Base-by-base conservation (phyloP, 2,329 filamentous ascomycete genomes). In the Trichoderma polysporum region DNA sequence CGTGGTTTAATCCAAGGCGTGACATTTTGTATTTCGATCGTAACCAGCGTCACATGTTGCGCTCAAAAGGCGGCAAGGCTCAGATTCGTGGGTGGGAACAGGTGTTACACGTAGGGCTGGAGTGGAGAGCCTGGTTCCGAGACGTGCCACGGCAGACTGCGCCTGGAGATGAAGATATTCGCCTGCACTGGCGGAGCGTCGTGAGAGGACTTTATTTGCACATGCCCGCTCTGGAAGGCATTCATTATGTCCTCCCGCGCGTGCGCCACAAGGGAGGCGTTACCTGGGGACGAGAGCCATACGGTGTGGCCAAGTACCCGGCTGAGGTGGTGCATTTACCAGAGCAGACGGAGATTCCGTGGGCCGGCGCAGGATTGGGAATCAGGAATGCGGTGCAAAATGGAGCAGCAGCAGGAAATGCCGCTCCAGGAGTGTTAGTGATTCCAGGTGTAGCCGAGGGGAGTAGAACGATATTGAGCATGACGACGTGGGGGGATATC, bases 21-120 rank as follows among this genome's bases (percentile, higher is more conserved):
- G 73, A 77, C 58, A 67, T 77, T 15, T 68, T 79, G 15, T 76
- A 76, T 50, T 70, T 77, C 27, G 73, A 74, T 50, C 71, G 74
- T 52, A 74, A 74, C 29, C 71, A 73, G 22, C 68, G 72, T 8
- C 68, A 68, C 6, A 69, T 52, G 4, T 66, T 75, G 5, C 63
- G 70, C 6, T 37, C 66, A 9, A 71, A 68, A 13, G 29, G 17
- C 8, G 66, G 49, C 57, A 53, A 27, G 12, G 68, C 27, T 57
- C 45, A 52, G 31, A 59, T 76, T 0, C 25, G 63, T 0, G 71
- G 73, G 12, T 69, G 73, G 57, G 74, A 76, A 9, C 68, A 64
- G 22, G 71, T 76, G 0, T 67, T 71, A 22, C 68, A 77, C n/a
- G 69, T 74, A 1, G 74, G 74, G 0, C 35, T 76, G 4, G 71